Conservation (phyloP, 2,329 filamentous ascomycete species). For the Colletotrichum sp. region DNA sequence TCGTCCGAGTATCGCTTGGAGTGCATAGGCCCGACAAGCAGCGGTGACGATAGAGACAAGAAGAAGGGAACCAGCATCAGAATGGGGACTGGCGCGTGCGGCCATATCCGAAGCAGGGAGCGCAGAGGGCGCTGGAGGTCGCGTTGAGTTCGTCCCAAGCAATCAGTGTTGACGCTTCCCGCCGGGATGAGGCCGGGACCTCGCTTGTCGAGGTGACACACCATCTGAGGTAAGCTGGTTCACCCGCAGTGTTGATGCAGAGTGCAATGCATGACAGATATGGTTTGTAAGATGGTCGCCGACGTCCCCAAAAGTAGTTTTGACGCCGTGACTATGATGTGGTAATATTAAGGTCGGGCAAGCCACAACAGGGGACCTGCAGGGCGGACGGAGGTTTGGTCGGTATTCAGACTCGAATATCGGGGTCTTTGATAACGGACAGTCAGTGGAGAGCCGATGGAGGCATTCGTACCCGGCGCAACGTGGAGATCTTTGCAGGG, state of each 20-base stretch:
- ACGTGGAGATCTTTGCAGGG: neutral
- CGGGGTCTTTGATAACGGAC: neutral
- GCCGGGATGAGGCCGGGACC: neutral
- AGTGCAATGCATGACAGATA: neutral
- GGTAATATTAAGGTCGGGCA: neutral
- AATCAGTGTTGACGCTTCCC: neutral
- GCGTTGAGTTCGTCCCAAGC: neutral
- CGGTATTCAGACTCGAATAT: neutral
- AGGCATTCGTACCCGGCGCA: neutral
- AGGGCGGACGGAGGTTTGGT: neutral
- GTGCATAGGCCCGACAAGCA: neutral
- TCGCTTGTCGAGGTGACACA: neutral
- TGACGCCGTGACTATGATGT: neutral
- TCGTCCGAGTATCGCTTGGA: neutral
- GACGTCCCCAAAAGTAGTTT: neutral
- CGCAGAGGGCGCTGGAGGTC: neutral
- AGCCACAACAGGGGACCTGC: neutral
- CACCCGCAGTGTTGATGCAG: neutral
- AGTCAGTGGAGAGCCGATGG: neutral
- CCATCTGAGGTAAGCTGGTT: conserved; percentile 16
- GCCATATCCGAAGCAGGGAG: neutral
- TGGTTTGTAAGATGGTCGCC: conserved; percentile 8
- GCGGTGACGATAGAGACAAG: neutral
- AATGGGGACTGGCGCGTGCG: neutral
- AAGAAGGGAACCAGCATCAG: neutral